A percentile compares a stretch with the other conserved stretches of the same genome.
Conservation (phyloP, 768 basidiomycete genomes). For the Tricholoma furcatifolium region DNA sequence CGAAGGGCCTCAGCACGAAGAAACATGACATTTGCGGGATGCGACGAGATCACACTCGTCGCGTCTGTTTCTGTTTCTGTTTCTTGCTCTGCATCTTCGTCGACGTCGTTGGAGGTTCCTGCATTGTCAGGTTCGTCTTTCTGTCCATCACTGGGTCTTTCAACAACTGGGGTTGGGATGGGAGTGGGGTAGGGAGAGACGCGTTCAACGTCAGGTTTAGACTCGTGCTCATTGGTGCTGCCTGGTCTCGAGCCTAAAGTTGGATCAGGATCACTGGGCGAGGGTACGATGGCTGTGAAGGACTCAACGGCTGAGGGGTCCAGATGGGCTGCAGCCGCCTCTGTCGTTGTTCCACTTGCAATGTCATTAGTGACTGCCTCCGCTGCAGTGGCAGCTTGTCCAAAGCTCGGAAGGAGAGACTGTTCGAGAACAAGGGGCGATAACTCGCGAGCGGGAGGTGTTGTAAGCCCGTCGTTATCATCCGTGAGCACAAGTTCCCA, state of each 20-base stretch:
- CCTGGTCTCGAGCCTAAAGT: background rate
- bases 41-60: conserved; percentile 31
- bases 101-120: background rate
- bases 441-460: conserved; percentile 18
- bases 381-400: background rate
- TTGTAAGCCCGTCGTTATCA: conserved; percentile 20
- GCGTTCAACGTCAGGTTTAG: conserved; percentile 3
- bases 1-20: conserved; percentile 36
- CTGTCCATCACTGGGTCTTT: background rate
- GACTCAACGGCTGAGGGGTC: conserved; percentile 20
- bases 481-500: conserved; percentile 14
- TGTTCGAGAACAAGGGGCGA: conserved; percentile 17
- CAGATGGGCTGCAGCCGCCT: conserved; percentile 3
- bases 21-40: conserved; percentile 28
- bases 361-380: background rate
- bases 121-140: background rate
- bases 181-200: conserved; percentile 10
- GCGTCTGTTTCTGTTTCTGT: conserved; percentile 21
- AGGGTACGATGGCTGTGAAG: conserved; percentile 12
- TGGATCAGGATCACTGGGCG: conserved; percentile 15
- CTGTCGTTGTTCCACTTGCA: background rate
- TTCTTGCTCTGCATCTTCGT: conserved; percentile 11
- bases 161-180: conserved; percentile 5
- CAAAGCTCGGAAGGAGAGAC: conserved; percentile 11
- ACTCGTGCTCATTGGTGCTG: background rate